Percentiles rank a stretch among this genome's conserved stretches.
These are phyloP conservation scores for Candida schatavii DNA, from an alignment of 805 yeast species.

Conservation along the genomic window DNA sequence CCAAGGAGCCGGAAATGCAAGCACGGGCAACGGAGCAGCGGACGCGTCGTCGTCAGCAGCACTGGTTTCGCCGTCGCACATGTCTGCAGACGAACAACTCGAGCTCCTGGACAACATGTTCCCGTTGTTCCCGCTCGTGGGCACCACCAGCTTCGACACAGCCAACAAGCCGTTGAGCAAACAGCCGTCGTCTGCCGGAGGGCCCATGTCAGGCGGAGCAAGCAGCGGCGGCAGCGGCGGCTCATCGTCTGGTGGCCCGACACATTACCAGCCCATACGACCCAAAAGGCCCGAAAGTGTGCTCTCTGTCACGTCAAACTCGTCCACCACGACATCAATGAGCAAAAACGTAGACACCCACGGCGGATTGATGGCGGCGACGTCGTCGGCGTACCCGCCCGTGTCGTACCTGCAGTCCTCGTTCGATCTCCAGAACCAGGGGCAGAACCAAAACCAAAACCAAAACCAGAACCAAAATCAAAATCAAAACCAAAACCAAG, in stretches of 20 bases:
- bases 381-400: constrained; percentile 5
- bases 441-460: no score
- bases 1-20: neutral
- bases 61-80: constrained; percentile 2
- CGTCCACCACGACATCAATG: constrained; percentile 19
- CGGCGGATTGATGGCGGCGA: neutral
- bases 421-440: constrained; percentile 1
- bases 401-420: constrained; percentile 5
- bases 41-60: neutral
- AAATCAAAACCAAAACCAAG: neutral
- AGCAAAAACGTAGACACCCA: constrained; percentile 3
- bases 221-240: neutral
- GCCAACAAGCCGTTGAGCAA: constrained; percentile 15
- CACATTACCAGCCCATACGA: constrained; percentile 23
- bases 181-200: constrained; percentile 14
- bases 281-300: constrained; percentile 41
- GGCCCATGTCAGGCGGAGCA: neutral
- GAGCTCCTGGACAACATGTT: constrained; percentile 31
- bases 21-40: neutral
- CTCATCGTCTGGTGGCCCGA: neutral
- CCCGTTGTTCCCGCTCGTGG: constrained; percentile 43
- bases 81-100: neutral
- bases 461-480: neutral
- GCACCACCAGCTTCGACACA: constrained; percentile 34
- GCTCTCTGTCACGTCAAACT: constrained; percentile 36